A percentile compares a stretch with the other conserved stretches of the same genome.
Conservation (phyloP, 768 basidiomycete genomes). For the Russula foetens region DNA sequence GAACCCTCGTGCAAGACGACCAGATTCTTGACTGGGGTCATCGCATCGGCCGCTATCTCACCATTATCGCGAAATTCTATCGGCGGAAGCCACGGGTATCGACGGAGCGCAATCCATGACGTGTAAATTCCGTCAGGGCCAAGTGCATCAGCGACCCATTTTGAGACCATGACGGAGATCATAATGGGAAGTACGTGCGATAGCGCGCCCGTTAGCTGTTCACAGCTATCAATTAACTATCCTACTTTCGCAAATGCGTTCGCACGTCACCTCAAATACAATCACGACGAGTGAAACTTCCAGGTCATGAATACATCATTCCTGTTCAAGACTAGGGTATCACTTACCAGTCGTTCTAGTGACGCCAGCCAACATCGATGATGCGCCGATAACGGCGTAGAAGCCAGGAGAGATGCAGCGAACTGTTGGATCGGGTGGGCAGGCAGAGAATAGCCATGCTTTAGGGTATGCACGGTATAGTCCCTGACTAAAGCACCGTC, state of each 20-base stretch:
- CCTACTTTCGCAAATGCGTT: neutral
- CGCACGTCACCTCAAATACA: constrained; percentile 50
- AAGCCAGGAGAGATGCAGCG: constrained; percentile 69
- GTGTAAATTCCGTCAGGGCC: constrained; percentile 63
- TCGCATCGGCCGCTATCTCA: constrained; percentile 50
- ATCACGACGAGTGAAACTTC: constrained; percentile 70
- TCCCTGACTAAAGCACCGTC: constrained; percentile 42
- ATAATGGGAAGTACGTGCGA: constrained; percentile 79
- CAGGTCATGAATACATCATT: neutral
- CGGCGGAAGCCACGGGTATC: constrained; percentile 64
- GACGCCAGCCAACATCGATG: constrained; percentile 69
- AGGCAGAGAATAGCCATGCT: constrained; percentile 63
- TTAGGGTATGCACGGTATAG: constrained; percentile 56
- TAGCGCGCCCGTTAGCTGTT: constrained; percentile 64
- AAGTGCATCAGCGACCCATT: constrained; percentile 70
- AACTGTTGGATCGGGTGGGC: constrained; percentile 62
- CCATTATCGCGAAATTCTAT: constrained; percentile 58
- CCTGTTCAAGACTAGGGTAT: neutral
- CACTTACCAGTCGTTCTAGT: constrained; percentile 66
- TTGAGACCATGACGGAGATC: constrained; percentile 70
- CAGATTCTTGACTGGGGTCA: constrained; percentile 45
- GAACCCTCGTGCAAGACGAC: constrained; percentile 34
- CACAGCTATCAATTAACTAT: neutral
- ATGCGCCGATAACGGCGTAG: constrained; percentile 70
- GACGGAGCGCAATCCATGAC: constrained; percentile 63